Conservation (phyloP, 768 basidiomycete species). For the Suillus spraguei region DNA sequence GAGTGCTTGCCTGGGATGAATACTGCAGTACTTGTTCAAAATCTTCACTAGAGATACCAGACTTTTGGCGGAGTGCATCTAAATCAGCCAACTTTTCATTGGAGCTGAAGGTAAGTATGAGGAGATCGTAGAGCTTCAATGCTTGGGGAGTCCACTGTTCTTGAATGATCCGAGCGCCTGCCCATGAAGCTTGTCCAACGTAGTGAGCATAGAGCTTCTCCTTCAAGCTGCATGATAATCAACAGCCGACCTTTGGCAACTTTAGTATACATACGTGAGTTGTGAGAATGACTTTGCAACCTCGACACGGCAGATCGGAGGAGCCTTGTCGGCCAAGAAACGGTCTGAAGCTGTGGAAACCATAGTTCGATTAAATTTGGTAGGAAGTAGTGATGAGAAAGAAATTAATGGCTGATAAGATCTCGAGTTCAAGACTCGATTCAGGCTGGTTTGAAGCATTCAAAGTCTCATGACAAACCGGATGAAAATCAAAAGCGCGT, state of each 20-base stretch:
- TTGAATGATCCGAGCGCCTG: slow-evolving; percentile 82
- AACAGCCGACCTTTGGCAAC: not conserved
- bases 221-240: slow-evolving; percentile 47
- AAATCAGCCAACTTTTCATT: slow-evolving; percentile 62
- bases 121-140: slow-evolving; percentile 64
- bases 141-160: slow-evolving; percentile 83
- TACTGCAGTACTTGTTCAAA: slow-evolving; percentile 78
- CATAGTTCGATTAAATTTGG: slow-evolving; percentile 30
- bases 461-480: not conserved
- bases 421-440: slow-evolving; percentile 14
- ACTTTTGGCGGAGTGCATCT: slow-evolving; percentile 48
- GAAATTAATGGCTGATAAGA: slow-evolving; percentile 13
- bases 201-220: slow-evolving; percentile 84
- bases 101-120: slow-evolving; percentile 69
- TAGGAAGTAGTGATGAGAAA: not conserved
- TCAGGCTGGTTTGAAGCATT: slow-evolving; percentile 13
- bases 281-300: slow-evolving; percentile 70
- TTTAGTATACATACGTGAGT: slow-evolving; percentile 49
- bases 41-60: slow-evolving; percentile 57
- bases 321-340: slow-evolving; percentile 73
- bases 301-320: slow-evolving; percentile 77
- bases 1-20: slow-evolving; percentile 57
- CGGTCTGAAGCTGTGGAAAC: slow-evolving; percentile 48
- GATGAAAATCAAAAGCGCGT: not conserved
- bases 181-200: slow-evolving; percentile 75